Evolutionary conservation across 371 early-diverging fungal species (phyloP), one percentile per base, ranked within the genome.

Genomic region (Mortierella sp.): DNA sequence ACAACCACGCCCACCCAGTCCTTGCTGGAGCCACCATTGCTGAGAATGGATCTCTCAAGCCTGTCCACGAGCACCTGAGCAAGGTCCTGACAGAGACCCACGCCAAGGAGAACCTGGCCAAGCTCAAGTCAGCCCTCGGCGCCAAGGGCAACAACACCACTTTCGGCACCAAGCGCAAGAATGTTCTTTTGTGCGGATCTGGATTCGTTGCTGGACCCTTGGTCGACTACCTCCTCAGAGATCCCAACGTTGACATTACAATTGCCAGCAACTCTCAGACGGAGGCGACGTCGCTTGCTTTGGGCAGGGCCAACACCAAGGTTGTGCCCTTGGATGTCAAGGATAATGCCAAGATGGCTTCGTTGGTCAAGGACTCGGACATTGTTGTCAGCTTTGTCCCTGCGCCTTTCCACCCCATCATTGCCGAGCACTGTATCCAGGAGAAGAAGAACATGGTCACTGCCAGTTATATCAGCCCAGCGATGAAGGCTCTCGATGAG

Each of bases 341-440:
- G 24, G 83, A 93, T 72, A 79, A 83, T 34, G 79, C 82, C 48
- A 77, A 77, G 14, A 88, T 98, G 61, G 91, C 93, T 72, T 84
- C 81, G 10, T 89, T 94, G n/a, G 93, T 99, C 43, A 89, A 89
- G 59, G 90, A 92, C 48, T 91, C 95, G 73, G 98, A 98, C 86
- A 90, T 98, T n/a, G 97, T 98, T 31, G 96, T 98, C 76, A 97
- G 98, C 82, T 91, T 99, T 82, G 95, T 99, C 6, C 98, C 99
- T n/a, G 98, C 98, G 73, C 95, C 95, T 48, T 94, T 97, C 75
- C 99, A 99, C 84, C 91, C 96, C 9, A 88, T 92, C 48, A 94
- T 98, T 24, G 97, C 98, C 43, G 89, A 95, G 74, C 90, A 92
- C 3, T 96, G 97, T 57, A 93, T 98, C 74, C 91, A 93, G 76